A percentile compares a stretch with the other conserved stretches of the same genome.
Evolutionary conservation across 108 stramenopile genomes (phyloP).

Genomic region (Discostella pseudostelligera): DNA sequence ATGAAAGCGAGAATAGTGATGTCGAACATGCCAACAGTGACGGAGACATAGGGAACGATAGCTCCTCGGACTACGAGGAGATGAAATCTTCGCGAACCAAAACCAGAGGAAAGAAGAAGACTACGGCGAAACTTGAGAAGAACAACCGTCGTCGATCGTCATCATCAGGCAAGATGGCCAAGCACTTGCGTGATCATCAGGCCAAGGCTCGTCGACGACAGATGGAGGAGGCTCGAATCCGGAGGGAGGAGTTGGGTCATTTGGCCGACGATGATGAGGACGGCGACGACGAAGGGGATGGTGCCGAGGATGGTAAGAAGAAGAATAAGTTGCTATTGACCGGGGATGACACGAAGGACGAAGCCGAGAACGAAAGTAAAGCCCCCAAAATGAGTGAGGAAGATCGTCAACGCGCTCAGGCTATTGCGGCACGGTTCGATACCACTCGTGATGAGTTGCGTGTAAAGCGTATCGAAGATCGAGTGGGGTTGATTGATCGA

Average conservation of each 20-base stretch:
- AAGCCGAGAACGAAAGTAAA: not conserved
- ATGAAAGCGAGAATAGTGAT: slow-evolving; percentile 28
- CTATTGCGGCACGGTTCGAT: slow-evolving; percentile 78
- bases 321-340: slow-evolving; percentile 9
- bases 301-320: slow-evolving; percentile 4
- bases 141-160: slow-evolving; percentile 2
- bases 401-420: slow-evolving; percentile 69
- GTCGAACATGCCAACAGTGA: slow-evolving; percentile 9
- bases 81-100: slow-evolving; percentile 19
- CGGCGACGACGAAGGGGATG: not conserved
- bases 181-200: slow-evolving; percentile 46
- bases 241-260: slow-evolving; percentile 70
- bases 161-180: slow-evolving; percentile 35
- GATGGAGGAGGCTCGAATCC: slow-evolving; percentile 69
- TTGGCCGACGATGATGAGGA: slow-evolving; percentile 23
- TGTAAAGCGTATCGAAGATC: slow-evolving; percentile 67
- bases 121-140: not conserved
- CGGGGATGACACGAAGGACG: not conserved
- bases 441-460: slow-evolving; percentile 74
- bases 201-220: slow-evolving; percentile 59
- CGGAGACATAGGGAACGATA: slow-evolving; percentile 7
- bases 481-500: slow-evolving; percentile 59
- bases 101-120: slow-evolving; percentile 15
- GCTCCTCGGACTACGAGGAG: slow-evolving; percentile 26
- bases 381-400: slow-evolving; percentile 49